Evolutionary conservation across 129 eudicot genomes (phyloP).

Genomic region (Flaveria bidentis): DNA sequence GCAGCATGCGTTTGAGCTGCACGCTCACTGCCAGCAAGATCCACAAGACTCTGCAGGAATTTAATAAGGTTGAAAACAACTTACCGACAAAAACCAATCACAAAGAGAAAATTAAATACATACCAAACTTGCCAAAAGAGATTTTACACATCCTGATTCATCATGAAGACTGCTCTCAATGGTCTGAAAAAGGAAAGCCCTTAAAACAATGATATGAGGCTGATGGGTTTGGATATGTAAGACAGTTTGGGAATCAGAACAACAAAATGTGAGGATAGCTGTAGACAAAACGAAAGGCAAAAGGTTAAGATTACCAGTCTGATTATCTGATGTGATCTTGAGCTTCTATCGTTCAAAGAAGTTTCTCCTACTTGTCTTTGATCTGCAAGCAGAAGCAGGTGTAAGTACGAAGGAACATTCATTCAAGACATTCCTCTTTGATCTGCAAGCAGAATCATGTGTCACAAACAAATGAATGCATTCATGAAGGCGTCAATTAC

Average conservation of each 20-base stretch:
- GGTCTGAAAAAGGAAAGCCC: constrained; percentile 44
- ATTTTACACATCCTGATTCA: constrained; percentile 64
- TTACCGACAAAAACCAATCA: constrained; percentile 11
- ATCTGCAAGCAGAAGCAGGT: constrained; percentile 53
- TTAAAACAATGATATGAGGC: constrained; percentile 17
- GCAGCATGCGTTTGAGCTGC: constrained; percentile 80
- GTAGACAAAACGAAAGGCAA: constrained; percentile 3
- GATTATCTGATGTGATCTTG: constrained; percentile 97
- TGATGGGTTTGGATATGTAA: constrained; percentile 10
- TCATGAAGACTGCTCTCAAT: constrained; percentile 82
- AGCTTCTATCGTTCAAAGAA: constrained; percentile 86
- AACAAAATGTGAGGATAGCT: background rate
- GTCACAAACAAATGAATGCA: too few relatives aligned
- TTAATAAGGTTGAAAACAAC: background rate
- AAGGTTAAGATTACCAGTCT: constrained; percentile 62
- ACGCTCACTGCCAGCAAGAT: constrained; percentile 99
- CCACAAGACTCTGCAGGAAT: constrained; percentile 80
- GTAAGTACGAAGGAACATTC: background rate
- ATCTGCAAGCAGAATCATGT: background rate
- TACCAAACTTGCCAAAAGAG: constrained; percentile 89
- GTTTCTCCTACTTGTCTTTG: constrained; percentile 99
- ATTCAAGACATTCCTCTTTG: background rate
- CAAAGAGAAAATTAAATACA: constrained; percentile 22
- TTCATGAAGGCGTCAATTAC: constrained; percentile 33
- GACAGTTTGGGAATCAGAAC: constrained; percentile 1